Evolutionary conservation across 2,329 filamentous ascomycete species (phyloP).

Genomic region (Hypocrella siamensis): DNA sequence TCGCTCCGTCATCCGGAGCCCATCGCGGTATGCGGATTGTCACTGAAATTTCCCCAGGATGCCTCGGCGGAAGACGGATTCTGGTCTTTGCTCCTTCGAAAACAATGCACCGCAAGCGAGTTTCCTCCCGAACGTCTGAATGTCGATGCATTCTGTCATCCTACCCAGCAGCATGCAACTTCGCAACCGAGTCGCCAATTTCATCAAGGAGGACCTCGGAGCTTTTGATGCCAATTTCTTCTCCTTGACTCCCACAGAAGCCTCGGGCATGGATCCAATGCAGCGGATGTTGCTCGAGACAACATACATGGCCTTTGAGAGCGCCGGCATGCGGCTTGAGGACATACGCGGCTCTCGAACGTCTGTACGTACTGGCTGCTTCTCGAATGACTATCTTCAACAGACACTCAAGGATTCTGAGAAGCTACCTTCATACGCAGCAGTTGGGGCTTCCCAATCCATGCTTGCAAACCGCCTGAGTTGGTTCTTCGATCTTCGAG

Average conservation of each 20-base stretch:
- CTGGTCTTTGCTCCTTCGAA: too few relatives aligned
- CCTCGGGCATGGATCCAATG: neutral
- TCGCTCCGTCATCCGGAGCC: too few relatives aligned
- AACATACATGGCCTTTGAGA: neutral
- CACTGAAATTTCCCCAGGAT: too few relatives aligned
- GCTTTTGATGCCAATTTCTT: too few relatives aligned
- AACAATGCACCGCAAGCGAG: too few relatives aligned
- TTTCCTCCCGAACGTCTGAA: too few relatives aligned
- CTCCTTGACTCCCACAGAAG: neutral
- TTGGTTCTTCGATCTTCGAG: slow-evolving; percentile 6
- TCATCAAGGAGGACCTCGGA: too few relatives aligned
- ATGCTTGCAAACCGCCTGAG: slow-evolving; percentile 6
- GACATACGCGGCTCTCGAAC: neutral
- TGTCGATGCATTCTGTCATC: too few relatives aligned
- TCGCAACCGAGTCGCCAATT: too few relatives aligned
- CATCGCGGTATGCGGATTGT: too few relatives aligned
- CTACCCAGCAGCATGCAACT: too few relatives aligned
- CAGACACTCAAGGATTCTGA: neutral
- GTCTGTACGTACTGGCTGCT: neutral
- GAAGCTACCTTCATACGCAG: neutral
- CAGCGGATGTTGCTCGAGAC: neutral
- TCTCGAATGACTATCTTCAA: neutral
- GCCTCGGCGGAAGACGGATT: too few relatives aligned
- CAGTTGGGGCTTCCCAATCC: neutral
- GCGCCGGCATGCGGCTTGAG: neutral